These are phyloP conservation scores for Cryomyces minteri DNA, from an alignment of 495 filamentous ascomycete genomes.

Conservation along the genomic window DNA sequence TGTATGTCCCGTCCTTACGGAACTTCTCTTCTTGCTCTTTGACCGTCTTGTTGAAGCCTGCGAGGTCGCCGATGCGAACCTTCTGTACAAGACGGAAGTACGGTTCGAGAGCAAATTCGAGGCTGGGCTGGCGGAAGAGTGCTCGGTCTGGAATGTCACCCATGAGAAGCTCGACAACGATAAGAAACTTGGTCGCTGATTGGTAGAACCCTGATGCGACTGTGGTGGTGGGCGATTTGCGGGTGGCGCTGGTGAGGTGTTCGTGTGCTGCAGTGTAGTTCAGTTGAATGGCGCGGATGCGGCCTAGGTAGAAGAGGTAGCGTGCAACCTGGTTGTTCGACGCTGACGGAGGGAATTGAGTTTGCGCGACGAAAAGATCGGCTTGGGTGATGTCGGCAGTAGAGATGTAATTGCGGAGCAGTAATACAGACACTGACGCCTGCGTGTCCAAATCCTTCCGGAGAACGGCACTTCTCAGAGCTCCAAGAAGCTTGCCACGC, in stretches of 20 bases:
- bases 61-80: slow-evolving; percentile 84
- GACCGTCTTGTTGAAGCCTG: slow-evolving; percentile 74
- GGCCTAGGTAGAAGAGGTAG: slow-evolving; percentile 89
- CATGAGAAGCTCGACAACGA: slow-evolving; percentile 95
- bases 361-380: slow-evolving; percentile 86
- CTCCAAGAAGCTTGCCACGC: slow-evolving; percentile 68
- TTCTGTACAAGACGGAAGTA: slow-evolving; percentile 89
- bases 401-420: slow-evolving; percentile 88
- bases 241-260: slow-evolving; percentile 75
- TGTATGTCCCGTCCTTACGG: slow-evolving; percentile 87
- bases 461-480: slow-evolving; percentile 80
- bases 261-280: slow-evolving; percentile 95
- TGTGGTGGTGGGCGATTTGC: slow-evolving; percentile 80
- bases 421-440: slow-evolving; percentile 80
- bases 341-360: slow-evolving; percentile 78
- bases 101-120: slow-evolving; percentile 73
- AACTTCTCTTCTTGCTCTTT: slow-evolving; percentile 65
- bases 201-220: slow-evolving; percentile 88
- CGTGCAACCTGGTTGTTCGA: slow-evolving; percentile 96
- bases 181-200: slow-evolving; percentile 78
- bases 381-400: slow-evolving; percentile 96
- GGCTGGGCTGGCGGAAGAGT: slow-evolving; percentile 69
- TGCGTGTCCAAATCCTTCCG: slow-evolving; percentile 94
- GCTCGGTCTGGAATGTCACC: slow-evolving; percentile 93
- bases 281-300: slow-evolving; percentile 89